Evolutionary conservation across 176 grass and related monocot species (phyloP), one percentile per base, ranked within the genome.

Genomic region (Puccinellia tenuiflora): DNA sequence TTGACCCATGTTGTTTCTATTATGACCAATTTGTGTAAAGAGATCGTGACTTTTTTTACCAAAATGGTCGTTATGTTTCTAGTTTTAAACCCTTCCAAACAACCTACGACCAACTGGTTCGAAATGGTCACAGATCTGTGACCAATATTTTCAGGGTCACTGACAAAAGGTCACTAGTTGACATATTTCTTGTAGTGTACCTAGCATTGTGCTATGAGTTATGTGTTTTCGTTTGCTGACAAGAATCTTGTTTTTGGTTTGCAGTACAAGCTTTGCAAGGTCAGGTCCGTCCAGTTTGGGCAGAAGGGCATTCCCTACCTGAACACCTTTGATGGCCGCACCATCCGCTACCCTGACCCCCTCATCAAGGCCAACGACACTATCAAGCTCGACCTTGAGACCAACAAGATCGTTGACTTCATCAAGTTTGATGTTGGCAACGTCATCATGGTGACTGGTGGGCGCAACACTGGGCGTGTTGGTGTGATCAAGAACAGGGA

Each of bases 331-430:
- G 90, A 92, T 42, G 90, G 90, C 13, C 86, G 90, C 78, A 92
- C 90, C 50, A 92, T 92, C 72, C 86, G 90, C 12, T 92, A 92
- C 53, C 90, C 90, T 3, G 90, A 93, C 70, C 91, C 91, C 0
- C 81, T 93, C 45, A 93, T 93, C 81, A 93, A 93, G 67, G 91
- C 91, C 71, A 93, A 93, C 0, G 91, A 93, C 87, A 90, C 91
- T 15, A 88, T 90, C 80, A 93, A 93, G 76, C 51, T 93, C 1
- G 91, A 93, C 62, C 30, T 92, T 2, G 90, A 92, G 83, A 86
- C 86, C 73, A 77, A 73, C 84, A 92, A 92, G 83, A 92, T 93
- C 24, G 37, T 90, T 17, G 91, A 93, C 47, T 93, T 93, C 85
- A 90, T 90, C 78, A 90, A 90, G 55, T 93, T 93, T 6, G 91